phyloP scores from a whole-genome alignment of 805 yeast species.

The Priceomyces haplophilus region DNA sequence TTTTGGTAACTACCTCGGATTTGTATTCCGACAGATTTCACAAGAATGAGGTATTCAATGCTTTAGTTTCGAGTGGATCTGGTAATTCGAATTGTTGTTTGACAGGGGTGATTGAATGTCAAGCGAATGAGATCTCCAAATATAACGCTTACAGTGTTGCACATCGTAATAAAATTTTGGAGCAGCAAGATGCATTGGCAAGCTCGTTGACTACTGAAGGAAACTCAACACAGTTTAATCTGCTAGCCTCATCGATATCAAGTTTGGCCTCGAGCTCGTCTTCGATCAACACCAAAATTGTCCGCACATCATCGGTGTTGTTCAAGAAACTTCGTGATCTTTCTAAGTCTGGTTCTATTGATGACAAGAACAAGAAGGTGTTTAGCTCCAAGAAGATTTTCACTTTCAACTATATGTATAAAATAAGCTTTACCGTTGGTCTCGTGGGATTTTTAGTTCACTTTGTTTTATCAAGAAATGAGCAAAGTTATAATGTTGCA shows the following conservation, averaged over 20 bases:
- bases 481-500: constrained; percentile 11
- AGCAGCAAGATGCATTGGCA: constrained; percentile 23
- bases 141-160: constrained; percentile 26
- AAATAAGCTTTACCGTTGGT: constrained; percentile 37
- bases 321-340: constrained; percentile 26
- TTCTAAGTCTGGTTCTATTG: constrained; percentile 10
- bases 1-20: constrained; percentile 32
- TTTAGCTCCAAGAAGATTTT: constrained; percentile 8
- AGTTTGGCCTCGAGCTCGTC: constrained; percentile 31
- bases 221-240: constrained; percentile 16
- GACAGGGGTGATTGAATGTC: constrained; percentile 19
- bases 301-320: constrained; percentile 26
- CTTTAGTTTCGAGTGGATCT: constrained; percentile 3
- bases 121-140: constrained; percentile 31
- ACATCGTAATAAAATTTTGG: constrained; percentile 19
- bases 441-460: constrained; percentile 38
- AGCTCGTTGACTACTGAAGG: constrained; percentile 17
- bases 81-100: constrained; percentile 1
- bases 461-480: constrained; percentile 25
- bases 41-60: constrained; percentile 7
- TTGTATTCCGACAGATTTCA: constrained; percentile 7
- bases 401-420: constrained; percentile 19
- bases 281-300: constrained; percentile 24
- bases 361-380: constrained; percentile 7
- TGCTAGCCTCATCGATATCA: constrained; percentile 34